Evolutionary conservation across 2,329 filamentous ascomycete genomes (phyloP).

Genomic region (Aspergillus versicolor): DNA sequence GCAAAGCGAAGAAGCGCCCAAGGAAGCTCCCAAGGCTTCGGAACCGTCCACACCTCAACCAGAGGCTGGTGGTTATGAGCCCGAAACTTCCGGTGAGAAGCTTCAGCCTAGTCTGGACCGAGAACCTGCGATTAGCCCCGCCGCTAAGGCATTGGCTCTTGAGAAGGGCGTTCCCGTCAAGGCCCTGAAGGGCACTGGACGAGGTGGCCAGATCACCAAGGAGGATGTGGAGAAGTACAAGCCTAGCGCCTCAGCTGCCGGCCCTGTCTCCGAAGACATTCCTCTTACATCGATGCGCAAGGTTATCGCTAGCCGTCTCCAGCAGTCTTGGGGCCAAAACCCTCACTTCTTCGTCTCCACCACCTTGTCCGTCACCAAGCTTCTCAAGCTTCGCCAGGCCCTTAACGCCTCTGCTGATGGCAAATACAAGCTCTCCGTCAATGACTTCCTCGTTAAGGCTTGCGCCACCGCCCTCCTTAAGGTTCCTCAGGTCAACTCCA

Average conservation of each 20-base stretch:
- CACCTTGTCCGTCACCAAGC: conserved; percentile 87
- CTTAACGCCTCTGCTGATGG: conserved; percentile 86
- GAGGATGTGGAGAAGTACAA: conserved; percentile 88
- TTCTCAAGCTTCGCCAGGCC: conserved; percentile 91
- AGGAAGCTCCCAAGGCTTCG: conserved; percentile 38
- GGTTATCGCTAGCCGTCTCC: conserved; percentile 88
- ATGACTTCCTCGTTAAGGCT: conserved; percentile 99
- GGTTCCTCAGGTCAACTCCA: conserved; percentile 93
- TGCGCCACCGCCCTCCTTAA: conserved; percentile 84
- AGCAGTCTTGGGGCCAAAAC: conserved; percentile 87
- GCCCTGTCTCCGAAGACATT: conserved; percentile 75
- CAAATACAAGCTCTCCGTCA: conserved; percentile 99
- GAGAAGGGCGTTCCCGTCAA: conserved; percentile 79
- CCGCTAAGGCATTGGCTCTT: conserved; percentile 77
- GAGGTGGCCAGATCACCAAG: conserved; percentile 83
- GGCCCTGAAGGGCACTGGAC: conserved; percentile 81
- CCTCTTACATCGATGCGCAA: conserved; percentile 94
- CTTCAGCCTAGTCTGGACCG: conserved; percentile 84
- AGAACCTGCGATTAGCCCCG: conserved; percentile 68
- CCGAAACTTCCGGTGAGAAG: conserved; percentile 70
- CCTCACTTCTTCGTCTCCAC: conserved; percentile 97
- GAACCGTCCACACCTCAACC: conserved; percentile 62
- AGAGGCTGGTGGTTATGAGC: conserved; percentile 57
- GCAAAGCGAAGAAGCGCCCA: conserved; percentile 43
- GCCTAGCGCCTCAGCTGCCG: conserved; percentile 54